Evolutionary conservation across 1,284 basidiomycete species (phyloP), one percentile per base, ranked within the genome.

Genomic region (Anthracocystis setariae): DNA sequence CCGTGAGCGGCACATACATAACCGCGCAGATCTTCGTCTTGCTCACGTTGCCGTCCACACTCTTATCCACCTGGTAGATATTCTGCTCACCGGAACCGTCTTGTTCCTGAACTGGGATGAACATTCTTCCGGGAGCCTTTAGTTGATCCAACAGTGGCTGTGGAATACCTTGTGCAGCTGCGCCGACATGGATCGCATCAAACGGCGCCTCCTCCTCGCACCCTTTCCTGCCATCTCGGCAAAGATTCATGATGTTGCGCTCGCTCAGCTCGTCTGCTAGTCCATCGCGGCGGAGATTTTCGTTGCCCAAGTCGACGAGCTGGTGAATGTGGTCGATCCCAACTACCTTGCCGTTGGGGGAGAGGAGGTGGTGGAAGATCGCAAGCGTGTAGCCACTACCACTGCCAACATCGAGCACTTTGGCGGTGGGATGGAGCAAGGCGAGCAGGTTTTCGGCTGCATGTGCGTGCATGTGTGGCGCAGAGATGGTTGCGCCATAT

Each of bases 171-270:
- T 53, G 52, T 0, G 92, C 90, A 0, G 94, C 90, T 0, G 95
- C 95, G 5, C 95, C 95, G 20, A 98, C 95, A 77, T 98, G 95
- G 46, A 98, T 98, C 0, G 89, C 91, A 71, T 92, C 88, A 81
- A 90, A 96, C 0, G 92, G 92, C 0, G 88, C 93, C 87, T 69
- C 53, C 1, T 8, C 0, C 25, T 48, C 37, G 17, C 72, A 55
- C 21, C 83, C 76, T 77, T 88, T 80, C 57, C 94, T 86, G 2
- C 94, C 94, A 82, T 98, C 95, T 0, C 91, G 93, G 20, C 50
- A 62, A 0, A 66, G 8, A 0, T 84, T 84, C 1, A 93, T 78
- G 61, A 95, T 85, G 40, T 87, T 83, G 37, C 95, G 89, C 50
- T 83, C 79, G 2, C 88, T 84, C 25, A 92, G 44, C 0, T 86